Evolutionary conservation across 371 early-diverging fungal species (phyloP), one percentile per base, ranked within the genome.

Genomic region (Rhizopus stolonifer): DNA sequence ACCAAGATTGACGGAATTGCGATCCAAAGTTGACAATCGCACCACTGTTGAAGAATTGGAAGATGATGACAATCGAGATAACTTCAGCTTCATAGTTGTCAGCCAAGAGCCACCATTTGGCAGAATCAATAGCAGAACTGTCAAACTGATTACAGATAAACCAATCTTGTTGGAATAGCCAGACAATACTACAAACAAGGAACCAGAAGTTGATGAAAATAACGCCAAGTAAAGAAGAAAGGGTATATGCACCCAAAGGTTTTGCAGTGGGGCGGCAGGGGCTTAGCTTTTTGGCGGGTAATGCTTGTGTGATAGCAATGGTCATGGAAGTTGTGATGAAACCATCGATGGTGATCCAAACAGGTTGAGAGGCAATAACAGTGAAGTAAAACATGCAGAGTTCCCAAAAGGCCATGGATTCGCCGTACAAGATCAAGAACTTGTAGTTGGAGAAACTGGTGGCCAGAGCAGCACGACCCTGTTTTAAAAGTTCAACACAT

Each of bases 101-200:
- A 39, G 83, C 90, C 24, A 91, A 67, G 43, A 89, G 68, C 90
- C 91, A 91, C 91, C 91, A 91, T 43, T 82, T 67, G 19, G 83
- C 64, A n/a, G 86, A 69, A 58, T 91, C 85, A 22, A 79, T 75
- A n/a, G 79, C 67, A 21, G 70, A 58, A 32, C 80, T 77, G 56
- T 90, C 89, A 62, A 91, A 91, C 69, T 90, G 86, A 49, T 85
- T 65, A 77, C 91, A 91, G 36, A 77, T 70, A 69, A 82, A 90
- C 84, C 84, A 89, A 14, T 56, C 66, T 65, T 86, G 84, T 15
- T 63, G 57, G 59, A 81, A 87, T 15, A 89, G 73, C 70, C 78
- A 61, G 6, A 65, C 71, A 51, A 83, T 65, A 45, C 57, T 63
- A 40, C 50, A 36, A 5, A 58, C 51, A 24, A 63, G 18, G 66